Conservation (phyloP, 2,329 filamentous ascomycete species). For the Purpureocillium lavendulum region DNA sequence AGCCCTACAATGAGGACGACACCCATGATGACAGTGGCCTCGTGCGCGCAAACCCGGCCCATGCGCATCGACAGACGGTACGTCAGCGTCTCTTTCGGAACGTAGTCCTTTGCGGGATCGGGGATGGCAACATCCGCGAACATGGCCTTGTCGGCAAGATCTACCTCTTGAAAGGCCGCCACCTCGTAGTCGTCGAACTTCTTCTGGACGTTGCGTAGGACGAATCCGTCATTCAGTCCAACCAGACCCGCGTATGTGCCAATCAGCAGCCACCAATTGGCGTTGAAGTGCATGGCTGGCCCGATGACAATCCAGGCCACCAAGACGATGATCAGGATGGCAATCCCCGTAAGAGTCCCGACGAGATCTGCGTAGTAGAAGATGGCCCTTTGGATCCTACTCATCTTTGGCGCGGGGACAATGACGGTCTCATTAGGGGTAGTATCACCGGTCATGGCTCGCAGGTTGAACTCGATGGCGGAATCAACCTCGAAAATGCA, state of each 20-base stretch:
- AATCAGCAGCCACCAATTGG: conserved; percentile 39
- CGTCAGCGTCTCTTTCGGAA: conserved; percentile 5
- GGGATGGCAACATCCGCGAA: conserved; percentile 8
- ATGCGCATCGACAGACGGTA: conserved; percentile 10
- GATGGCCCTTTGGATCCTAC: conserved; percentile 25
- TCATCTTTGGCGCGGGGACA: conserved; percentile 21
- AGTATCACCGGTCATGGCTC: conserved; percentile 22
- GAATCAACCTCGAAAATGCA: conserved; percentile 24
- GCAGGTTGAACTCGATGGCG: conserved; percentile 22
- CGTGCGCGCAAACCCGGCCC: conserved; percentile 13
- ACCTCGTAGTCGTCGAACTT: conserved; percentile 12
- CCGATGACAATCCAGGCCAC: conserved; percentile 29
- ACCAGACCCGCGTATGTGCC: conserved; percentile 38
- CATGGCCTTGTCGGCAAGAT: conserved; percentile 7
- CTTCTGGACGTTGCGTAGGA: conserved; percentile 33
- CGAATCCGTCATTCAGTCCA: conserved; percentile 34
- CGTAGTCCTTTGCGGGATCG: not conserved
- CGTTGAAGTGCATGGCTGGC: conserved; percentile 26
- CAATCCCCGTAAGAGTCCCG: conserved; percentile 29
- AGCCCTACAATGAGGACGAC: conserved; percentile 10
- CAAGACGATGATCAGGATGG: conserved; percentile 25
- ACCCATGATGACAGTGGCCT: conserved; percentile 10
- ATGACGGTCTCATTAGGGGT: conserved; percentile 22
- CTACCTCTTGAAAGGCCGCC: conserved; percentile 7
- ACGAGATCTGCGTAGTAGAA: conserved; percentile 33